These are phyloP conservation scores for Talaromyces sp. DNA, from an alignment of 2,329 filamentous ascomycete species.

Conservation along the genomic window DNA sequence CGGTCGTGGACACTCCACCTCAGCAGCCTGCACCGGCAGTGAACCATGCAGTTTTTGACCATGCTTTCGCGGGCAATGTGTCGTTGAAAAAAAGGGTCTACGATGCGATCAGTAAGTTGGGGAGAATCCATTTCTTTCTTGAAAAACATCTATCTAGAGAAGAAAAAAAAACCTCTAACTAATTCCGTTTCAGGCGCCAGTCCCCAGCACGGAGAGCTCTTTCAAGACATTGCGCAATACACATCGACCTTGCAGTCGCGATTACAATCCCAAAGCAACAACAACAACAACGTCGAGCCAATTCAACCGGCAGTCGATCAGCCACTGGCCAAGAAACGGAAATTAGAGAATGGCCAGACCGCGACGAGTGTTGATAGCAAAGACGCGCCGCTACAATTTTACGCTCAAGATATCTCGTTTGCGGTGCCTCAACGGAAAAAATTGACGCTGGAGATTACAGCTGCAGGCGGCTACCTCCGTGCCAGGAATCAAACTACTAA, in stretches of 20 bases:
- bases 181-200: conserved; percentile 23
- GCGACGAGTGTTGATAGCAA: conserved; percentile 27
- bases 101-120: conserved; percentile 37
- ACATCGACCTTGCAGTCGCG: conserved; percentile 26
- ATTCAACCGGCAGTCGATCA: conserved; percentile 22
- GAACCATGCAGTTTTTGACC: conserved; percentile 31
- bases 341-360: conserved; percentile 38
- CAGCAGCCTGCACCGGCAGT: conserved; percentile 12
- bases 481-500: conserved; percentile 47
- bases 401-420: conserved; percentile 55
- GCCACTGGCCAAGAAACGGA: conserved; percentile 45
- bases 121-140: background rate
- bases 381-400: conserved; percentile 35
- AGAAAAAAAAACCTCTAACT: background rate
- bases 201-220: conserved; percentile 37
- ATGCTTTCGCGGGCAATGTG: conserved; percentile 36
- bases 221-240: conserved; percentile 47
- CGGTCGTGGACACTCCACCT: conserved; percentile 22
- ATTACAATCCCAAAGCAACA: conserved; percentile 19
- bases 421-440: conserved; percentile 61
- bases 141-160: background rate
- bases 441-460: conserved; percentile 54
- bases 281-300: conserved; percentile 19
- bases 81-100: conserved; percentile 37
- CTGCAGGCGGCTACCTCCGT: conserved; percentile 38